These are phyloP conservation scores for Coffea humblotiana DNA, from an alignment of 305 asterid genomes.

Conservation along the genomic window DNA sequence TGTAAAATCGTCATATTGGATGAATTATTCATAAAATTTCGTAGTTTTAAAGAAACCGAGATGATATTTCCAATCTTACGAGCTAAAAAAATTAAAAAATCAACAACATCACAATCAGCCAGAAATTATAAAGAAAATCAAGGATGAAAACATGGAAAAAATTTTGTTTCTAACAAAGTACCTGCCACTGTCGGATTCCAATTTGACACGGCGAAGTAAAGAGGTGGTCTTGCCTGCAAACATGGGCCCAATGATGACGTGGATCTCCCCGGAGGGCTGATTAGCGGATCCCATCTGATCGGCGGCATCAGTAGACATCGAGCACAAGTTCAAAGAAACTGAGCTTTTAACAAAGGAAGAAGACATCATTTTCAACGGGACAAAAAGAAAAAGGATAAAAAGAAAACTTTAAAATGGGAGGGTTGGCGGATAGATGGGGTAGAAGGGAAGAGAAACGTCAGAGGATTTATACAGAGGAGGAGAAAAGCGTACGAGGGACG, in stretches of 20 bases:
- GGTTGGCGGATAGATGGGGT: too few species aligned
- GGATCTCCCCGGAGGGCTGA: conserved; percentile 53
- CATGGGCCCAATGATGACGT: conserved; percentile 88
- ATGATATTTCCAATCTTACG: neutral
- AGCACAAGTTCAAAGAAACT: neutral
- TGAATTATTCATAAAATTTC: too few species aligned
- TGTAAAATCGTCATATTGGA: too few species aligned
- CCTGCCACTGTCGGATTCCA: conserved; percentile 68
- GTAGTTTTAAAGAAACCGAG: neutral
- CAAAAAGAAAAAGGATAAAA: too few species aligned
- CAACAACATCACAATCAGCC: too few species aligned
- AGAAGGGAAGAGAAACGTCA: too few species aligned
- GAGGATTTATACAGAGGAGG: neutral
- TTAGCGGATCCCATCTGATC: neutral
- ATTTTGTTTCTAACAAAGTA: neutral
- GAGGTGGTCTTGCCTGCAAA: conserved; percentile 91
- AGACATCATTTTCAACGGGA: neutral
- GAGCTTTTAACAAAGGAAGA: neutral
- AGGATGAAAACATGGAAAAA: neutral
- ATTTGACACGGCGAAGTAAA: conserved; percentile 73
- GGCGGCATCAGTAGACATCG: neutral
- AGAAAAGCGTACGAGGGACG: neutral
- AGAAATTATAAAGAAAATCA: neutral
- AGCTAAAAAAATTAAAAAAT: neutral
- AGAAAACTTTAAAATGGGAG: too few species aligned